phyloP scores from a whole-genome alignment of 2,329 filamentous ascomycete species.

The Talaromyces rugulosus region DNA sequence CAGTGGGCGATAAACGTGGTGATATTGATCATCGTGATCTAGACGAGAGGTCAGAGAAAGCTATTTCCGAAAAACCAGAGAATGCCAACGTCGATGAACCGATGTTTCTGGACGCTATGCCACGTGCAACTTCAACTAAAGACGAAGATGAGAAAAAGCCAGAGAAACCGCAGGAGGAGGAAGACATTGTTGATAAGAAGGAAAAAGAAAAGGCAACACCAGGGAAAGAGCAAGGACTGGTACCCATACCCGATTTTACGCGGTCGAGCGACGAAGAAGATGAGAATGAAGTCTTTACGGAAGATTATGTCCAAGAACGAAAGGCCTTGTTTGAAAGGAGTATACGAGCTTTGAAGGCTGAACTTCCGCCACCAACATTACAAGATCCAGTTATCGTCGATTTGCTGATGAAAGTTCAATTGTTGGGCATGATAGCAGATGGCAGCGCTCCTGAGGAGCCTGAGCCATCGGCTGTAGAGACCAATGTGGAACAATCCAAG shows the following conservation, averaged over 20 bases:
- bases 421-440: conserved; percentile 40
- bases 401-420: conserved; percentile 40
- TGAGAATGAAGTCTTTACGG: conserved; percentile 43
- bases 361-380: conserved; percentile 39
- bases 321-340: conserved; percentile 43
- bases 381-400: conserved; percentile 39
- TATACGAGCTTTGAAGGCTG: conserved; percentile 38
- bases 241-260: conserved; percentile 33
- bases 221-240: conserved; percentile 12
- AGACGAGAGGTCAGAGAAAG: conserved; percentile 1
- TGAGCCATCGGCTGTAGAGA: conserved; percentile 20
- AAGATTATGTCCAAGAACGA: conserved; percentile 44
- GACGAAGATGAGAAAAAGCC: conserved; percentile 19
- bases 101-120: background rate
- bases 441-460: conserved; percentile 26
- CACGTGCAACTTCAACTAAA: background rate
- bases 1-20: conserved; percentile 1
- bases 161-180: conserved; percentile 3
- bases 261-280: conserved; percentile 42
- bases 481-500: conserved; percentile 15
- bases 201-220: background rate
- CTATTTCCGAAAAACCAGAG: background rate
- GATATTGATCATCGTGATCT: background rate
- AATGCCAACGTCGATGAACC: background rate
- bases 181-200: background rate